These are phyloP conservation scores for Exophiala aquamarina DNA, from an alignment of 2,329 filamentous ascomycete genomes.

Conservation along the genomic window DNA sequence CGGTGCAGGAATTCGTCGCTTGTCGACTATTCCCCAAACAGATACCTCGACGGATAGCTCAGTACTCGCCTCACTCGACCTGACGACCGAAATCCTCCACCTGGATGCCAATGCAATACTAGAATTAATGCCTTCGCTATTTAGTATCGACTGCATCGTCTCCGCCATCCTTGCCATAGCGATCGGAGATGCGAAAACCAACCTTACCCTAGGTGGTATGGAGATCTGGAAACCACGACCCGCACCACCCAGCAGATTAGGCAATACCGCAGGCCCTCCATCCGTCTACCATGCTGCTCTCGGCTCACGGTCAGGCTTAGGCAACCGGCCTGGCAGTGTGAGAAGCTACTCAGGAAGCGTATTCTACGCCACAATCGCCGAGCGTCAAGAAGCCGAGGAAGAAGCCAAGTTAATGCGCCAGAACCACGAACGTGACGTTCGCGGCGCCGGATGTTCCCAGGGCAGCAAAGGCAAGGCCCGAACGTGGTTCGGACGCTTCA, in stretches of 20 bases:
- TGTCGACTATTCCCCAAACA: slow-evolving; percentile 40
- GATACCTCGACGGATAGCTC: slow-evolving; percentile 29
- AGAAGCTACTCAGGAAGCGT: slow-evolving; percentile 23
- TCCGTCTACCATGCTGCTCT: neutral
- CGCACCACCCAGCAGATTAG: slow-evolving; percentile 19
- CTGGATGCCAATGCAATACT: slow-evolving; percentile 42
- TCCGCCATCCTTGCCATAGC: slow-evolving; percentile 47
- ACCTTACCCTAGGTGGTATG: slow-evolving; percentile 39
- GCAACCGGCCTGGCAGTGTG: slow-evolving; percentile 32
- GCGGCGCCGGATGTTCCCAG: slow-evolving; percentile 6
- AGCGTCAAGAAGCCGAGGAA: slow-evolving; percentile 42
- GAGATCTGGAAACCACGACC: slow-evolving; percentile 23
- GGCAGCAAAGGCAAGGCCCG: slow-evolving; percentile 10
- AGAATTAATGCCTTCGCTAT: slow-evolving; percentile 44
- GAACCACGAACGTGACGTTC: slow-evolving; percentile 30
- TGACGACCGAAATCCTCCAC: slow-evolving; percentile 37
- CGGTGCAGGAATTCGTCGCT: slow-evolving; percentile 16
- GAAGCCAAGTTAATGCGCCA: slow-evolving; percentile 38
- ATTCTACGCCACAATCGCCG: slow-evolving; percentile 34
- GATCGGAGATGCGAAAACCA: slow-evolving; percentile 43
- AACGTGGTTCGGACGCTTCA: slow-evolving; percentile 20
- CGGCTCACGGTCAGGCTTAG: slow-evolving; percentile 6
- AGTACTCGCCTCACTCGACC: slow-evolving; percentile 43
- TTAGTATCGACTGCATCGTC: slow-evolving; percentile 49
- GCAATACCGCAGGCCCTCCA: neutral